Percentiles rank a stretch among this genome's conserved stretches.
These are phyloP conservation scores for Canavalia gladiata DNA, from an alignment of 306 rosid genomes.

Conservation along the genomic window DNA sequence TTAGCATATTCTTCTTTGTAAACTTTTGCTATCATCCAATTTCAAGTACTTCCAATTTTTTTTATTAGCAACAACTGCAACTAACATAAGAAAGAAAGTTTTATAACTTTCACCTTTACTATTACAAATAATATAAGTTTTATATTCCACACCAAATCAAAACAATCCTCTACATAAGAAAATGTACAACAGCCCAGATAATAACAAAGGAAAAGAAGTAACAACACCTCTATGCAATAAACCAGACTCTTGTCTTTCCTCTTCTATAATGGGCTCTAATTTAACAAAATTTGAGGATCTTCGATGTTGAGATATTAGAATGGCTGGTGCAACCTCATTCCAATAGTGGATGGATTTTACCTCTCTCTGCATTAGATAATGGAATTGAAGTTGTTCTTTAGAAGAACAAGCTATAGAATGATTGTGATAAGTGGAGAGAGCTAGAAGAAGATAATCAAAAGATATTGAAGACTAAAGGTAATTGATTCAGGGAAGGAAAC, in stretches of 20 bases:
- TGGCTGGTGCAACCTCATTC: neutral
- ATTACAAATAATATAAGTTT: too few relatives aligned
- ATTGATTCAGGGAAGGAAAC: neutral
- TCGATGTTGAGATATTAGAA: neutral
- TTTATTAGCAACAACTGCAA: too few relatives aligned
- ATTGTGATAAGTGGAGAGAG: neutral
- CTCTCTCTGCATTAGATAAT: neutral
- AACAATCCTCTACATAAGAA: neutral
- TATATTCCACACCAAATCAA: neutral
- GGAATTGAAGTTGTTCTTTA: neutral
- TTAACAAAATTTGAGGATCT: neutral
- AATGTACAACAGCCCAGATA: neutral
- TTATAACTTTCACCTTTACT: neutral
- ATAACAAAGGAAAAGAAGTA: neutral
- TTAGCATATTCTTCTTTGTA: neutral
- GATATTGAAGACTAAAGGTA: neutral
- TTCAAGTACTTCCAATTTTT: too few relatives aligned
- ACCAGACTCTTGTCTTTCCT: neutral
- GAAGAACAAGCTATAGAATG: neutral
- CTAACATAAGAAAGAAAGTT: too few relatives aligned
- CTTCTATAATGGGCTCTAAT: neutral
- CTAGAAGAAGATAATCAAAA: neutral
- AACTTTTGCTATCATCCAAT: neutral
- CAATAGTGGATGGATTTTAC: neutral
- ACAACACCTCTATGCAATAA: neutral